Conservation (phyloP, 352 stramenopile species). For the Phytophthora pistaciae region DNA sequence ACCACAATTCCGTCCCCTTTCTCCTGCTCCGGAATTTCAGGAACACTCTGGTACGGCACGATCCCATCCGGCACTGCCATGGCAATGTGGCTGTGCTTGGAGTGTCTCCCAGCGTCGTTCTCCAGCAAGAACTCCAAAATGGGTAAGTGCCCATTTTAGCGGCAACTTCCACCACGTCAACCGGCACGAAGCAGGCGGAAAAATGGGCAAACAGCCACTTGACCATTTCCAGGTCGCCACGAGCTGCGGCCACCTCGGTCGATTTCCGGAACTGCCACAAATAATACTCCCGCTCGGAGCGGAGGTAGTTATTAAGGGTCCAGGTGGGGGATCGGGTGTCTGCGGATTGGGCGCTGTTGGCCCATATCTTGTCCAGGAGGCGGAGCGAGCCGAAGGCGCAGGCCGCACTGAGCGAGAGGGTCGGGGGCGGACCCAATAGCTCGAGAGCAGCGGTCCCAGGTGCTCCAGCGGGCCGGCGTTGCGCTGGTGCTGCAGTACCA, state of each 20-base stretch:
- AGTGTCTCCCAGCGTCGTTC: conserved; percentile 2
- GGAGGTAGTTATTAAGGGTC: conserved; percentile 7
- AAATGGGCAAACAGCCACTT: conserved; percentile 5
- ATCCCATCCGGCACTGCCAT: background rate
- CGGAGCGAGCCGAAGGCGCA: background rate
- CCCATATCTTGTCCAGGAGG: conserved; percentile 10
- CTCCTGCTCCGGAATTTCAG: background rate
- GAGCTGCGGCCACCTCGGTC: background rate
- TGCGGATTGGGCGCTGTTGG: background rate
- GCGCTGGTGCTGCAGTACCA: conserved; percentile 1
- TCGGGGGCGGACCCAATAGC: background rate
- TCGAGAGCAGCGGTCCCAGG: background rate
- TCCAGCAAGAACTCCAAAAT: conserved; percentile 12
- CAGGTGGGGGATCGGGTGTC: background rate
- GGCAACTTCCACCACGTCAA: conserved; percentile 6
- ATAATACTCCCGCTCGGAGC: conserved; percentile 6
- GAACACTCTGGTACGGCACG: conserved; percentile 6
- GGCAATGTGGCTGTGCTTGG: conserved; percentile 2
- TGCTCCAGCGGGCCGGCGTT: background rate
- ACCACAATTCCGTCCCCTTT: background rate
- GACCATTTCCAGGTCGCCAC: background rate
- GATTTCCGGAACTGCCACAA: conserved; percentile 7
- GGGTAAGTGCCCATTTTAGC: conserved; percentile 2
- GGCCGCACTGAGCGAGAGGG: background rate
- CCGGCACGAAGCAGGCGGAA: conserved; percentile 2